Conservation (phyloP, 208 protist species). For the Leishmania martiniquensis region DNA sequence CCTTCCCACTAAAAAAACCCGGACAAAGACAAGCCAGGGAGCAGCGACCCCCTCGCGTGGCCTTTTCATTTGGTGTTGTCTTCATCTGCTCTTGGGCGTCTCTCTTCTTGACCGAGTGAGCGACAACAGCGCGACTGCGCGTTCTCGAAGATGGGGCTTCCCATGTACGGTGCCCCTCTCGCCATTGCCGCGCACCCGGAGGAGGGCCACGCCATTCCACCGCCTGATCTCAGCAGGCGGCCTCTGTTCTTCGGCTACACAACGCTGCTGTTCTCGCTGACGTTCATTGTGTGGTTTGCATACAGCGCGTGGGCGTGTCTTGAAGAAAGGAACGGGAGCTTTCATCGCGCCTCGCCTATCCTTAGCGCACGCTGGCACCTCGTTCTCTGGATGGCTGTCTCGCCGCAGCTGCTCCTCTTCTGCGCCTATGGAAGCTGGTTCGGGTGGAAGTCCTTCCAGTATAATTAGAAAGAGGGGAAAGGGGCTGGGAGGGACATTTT, state of each 20-base stretch:
- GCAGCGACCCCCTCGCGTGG: no score
- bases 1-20: neutral
- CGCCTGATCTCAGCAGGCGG: constrained; percentile 15
- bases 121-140: neutral
- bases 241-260: constrained; percentile 31
- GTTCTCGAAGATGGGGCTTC: neutral
- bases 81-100: neutral
- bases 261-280: constrained; percentile 16
- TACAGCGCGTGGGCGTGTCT: constrained; percentile 22
- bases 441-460: constrained; percentile 38
- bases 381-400: constrained; percentile 30
- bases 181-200: neutral
- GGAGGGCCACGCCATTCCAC: constrained; percentile 24
- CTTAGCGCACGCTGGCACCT: constrained; percentile 30
- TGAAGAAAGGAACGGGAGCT: constrained; percentile 5
- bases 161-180: constrained; percentile 3
- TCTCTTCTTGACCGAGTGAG: neutral
- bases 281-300: constrained; percentile 25
- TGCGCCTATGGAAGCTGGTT: constrained; percentile 37
- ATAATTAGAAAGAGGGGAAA: no score
- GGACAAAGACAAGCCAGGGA: no score
- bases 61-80: no score
- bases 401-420: constrained; percentile 35
- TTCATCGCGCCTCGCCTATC: constrained; percentile 26
- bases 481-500: no score